Conservation (phyloP, 257 asterid species). For the Solanum clarkiae region DNA sequence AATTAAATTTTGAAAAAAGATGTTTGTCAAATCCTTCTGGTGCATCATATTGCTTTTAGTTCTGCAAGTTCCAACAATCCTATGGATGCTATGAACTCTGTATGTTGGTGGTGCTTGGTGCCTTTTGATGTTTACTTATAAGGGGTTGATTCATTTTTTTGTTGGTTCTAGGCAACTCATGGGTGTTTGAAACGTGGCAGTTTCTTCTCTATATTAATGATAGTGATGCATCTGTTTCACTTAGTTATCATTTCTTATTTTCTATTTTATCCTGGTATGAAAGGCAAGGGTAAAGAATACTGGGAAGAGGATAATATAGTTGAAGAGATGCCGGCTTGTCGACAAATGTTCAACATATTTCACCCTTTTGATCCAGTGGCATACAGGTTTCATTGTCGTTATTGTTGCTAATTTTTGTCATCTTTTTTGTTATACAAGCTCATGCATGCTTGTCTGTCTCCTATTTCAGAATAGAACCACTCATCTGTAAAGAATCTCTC, state of each 20-base stretch:
- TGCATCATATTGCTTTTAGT: not conserved
- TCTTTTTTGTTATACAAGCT: not conserved
- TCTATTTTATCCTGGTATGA: conserved; percentile 8
- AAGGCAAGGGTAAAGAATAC: conserved; percentile 71
- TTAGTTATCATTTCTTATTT: not conserved
- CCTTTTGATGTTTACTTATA: not conserved
- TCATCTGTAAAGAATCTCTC: conserved; percentile 66
- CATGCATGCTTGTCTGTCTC: conserved; percentile 1
- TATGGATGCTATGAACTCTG: not conserved
- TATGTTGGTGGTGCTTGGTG: not conserved
- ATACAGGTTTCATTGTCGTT: conserved; percentile 36
- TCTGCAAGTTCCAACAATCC: not conserved
- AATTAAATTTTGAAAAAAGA: not conserved
- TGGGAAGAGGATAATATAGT: conserved; percentile 72
- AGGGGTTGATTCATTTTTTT: not conserved
- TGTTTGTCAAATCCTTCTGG: not conserved
- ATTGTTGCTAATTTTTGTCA: not conserved
- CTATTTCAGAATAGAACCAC: conserved; percentile 73
- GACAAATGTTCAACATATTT: conserved; percentile 83
- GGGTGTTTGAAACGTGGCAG: not conserved
- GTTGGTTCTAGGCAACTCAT: not conserved
- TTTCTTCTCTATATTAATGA: not conserved
- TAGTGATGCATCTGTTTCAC: not conserved
- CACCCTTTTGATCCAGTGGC: conserved; percentile 99
- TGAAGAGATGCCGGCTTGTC: conserved; percentile 96